Percentiles rank a stretch among this genome's conserved stretches.
phyloP scores from a whole-genome alignment of 2,329 filamentous ascomycete species.

The Chaetomiaceae sp. region DNA sequence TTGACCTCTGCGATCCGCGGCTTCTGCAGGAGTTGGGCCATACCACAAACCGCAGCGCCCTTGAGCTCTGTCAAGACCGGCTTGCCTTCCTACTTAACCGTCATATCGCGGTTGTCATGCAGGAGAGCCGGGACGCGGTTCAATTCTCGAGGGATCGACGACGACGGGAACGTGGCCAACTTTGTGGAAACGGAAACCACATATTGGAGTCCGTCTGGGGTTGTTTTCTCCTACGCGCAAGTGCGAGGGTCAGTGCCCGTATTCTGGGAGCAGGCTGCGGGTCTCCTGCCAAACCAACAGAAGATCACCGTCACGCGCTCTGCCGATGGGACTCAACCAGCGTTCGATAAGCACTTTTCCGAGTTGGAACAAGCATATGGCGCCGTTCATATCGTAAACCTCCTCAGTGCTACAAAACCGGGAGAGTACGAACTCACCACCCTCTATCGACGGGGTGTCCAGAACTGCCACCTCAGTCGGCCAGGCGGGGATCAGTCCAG shows the following conservation, averaged over 20 bases:
- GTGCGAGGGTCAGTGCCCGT: constrained; percentile 88
- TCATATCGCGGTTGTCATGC: constrained; percentile 90
- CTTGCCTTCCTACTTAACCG: constrained; percentile 75
- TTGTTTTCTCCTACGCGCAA: constrained; percentile 91
- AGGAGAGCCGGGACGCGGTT: constrained; percentile 89
- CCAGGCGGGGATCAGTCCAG: constrained; percentile 50
- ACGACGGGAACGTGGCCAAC: constrained; percentile 95
- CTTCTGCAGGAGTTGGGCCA: constrained; percentile 81
- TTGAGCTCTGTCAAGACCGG: constrained; percentile 62
- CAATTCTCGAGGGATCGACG: constrained; percentile 95
- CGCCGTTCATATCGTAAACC: constrained; percentile 85
- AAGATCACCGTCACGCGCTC: constrained; percentile 91
- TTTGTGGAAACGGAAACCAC: constrained; percentile 98
- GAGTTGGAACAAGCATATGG: constrained; percentile 83
- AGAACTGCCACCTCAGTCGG: constrained; percentile 66
- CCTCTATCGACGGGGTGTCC: constrained; percentile 74
- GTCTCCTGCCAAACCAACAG: constrained; percentile 84
- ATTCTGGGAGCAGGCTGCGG: constrained; percentile 94
- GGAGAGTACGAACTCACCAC: constrained; percentile 80
- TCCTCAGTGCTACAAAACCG: constrained; percentile 84
- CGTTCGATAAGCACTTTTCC: constrained; percentile 93
- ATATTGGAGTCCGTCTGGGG: constrained; percentile 73
- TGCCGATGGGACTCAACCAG: constrained; percentile 83
- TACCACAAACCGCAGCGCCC: constrained; percentile 72
- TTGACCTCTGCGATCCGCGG: constrained; percentile 91